Conservation (phyloP, 139 green algal genomes). For the Eudorina sp. region DNA sequence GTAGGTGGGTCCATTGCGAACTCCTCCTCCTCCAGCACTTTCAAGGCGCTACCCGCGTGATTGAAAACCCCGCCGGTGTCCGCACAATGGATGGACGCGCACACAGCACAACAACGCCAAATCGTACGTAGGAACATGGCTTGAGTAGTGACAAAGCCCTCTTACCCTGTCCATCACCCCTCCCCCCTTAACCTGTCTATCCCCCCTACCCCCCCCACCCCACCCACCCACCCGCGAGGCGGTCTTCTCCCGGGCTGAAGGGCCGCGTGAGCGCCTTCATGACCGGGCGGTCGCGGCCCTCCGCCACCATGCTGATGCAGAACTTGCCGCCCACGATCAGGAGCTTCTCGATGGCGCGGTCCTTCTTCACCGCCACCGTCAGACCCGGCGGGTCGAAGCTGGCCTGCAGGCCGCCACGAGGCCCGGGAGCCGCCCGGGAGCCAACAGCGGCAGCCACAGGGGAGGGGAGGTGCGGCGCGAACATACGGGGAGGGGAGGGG, state of each 20-base stretch:
- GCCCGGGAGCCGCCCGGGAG: too few species aligned
- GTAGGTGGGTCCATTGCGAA: too few species aligned
- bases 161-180: too few species aligned
- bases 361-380: conserved; percentile 94
- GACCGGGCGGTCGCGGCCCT: conserved; percentile 62
- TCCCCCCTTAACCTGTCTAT: background rate
- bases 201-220: background rate
- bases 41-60: too few species aligned
- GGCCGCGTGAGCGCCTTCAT: conserved; percentile 78
- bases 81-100: too few species aligned
- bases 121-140: too few species aligned
- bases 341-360: conserved; percentile 94
- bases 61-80: too few species aligned
- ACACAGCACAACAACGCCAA: too few species aligned
- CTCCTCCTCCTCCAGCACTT: too few species aligned
- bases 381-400: conserved; percentile 93
- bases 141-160: too few species aligned
- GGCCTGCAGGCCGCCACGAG: conserved; percentile 76
- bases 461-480: too few species aligned
- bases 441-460: too few species aligned
- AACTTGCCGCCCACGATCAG: conserved; percentile 82
- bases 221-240: conserved; percentile 74
- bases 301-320: conserved; percentile 89
- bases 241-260: conserved; percentile 90
- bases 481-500: conserved; percentile 5